These are phyloP conservation scores for Blastocystis sp. DNA, from an alignment of 352 stramenopile genomes.

Conservation along the genomic window DNA sequence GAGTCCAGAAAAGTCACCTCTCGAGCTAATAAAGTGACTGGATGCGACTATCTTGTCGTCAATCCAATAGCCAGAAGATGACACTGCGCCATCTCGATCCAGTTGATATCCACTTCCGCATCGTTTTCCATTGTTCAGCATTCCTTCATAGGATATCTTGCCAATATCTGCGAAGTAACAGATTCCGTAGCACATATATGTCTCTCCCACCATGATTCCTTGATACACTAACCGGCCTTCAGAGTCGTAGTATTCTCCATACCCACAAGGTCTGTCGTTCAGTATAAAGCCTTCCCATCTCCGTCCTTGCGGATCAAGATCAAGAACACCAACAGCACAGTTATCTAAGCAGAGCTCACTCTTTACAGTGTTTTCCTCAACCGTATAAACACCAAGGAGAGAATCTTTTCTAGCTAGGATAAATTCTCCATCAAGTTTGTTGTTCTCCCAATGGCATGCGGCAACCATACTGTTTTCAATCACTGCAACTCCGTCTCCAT, in stretches of 20 bases:
- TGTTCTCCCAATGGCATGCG: not conserved
- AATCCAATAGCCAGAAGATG: not conserved
- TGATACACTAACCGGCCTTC: not conserved
- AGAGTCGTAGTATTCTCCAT: not conserved
- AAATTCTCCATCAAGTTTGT: not conserved
- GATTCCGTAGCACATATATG: not conserved
- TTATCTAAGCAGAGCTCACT: not conserved
- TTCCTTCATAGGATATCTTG: not conserved
- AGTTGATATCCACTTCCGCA: not conserved
- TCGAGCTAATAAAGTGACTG: not conserved
- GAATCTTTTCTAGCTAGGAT: not conserved
- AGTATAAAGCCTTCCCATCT: constrained; percentile 15
- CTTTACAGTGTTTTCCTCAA: not conserved
- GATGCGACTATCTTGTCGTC: not conserved
- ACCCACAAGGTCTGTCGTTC: not conserved
- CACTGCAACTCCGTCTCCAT: not conserved
- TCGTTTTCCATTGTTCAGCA: not conserved
- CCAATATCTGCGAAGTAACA: not conserved
- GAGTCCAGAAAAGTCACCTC: not conserved
- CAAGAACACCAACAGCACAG: not conserved
- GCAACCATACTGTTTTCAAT: not conserved
- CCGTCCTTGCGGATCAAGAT: not conserved
- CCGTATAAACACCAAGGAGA: not conserved
- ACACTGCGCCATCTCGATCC: not conserved
- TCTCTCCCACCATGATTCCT: not conserved